Base-by-base conservation (phyloP, 176 grass and related monocot species). In the Zoysia japonica region DNA sequence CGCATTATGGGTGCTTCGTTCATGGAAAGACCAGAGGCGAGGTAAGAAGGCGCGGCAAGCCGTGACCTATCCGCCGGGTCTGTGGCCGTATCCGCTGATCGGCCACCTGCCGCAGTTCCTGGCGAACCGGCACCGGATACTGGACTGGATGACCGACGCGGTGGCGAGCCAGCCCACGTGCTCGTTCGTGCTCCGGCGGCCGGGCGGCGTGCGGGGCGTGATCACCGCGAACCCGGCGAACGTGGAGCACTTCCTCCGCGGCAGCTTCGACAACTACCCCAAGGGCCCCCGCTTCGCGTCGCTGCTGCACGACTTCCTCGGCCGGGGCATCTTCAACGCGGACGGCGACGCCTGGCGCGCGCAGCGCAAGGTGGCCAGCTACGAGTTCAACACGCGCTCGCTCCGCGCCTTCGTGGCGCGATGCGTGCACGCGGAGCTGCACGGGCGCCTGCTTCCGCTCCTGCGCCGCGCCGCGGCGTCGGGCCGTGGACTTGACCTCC, bases 361-460 rank as follows among this genome's bases (percentile, higher is more conserved):
- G 44, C 87, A 96, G 87, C 85, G 89, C 3, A 96, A 96, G 89
- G 84, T 80, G 2, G 93, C 89, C 42, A 92, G 93, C 82, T 77
- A 87, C 75, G 87, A 90, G 78, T 92, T 95, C 87, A 95, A 85
- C 82, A 95, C 87, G 74, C 61, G 82, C 19, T 88, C 93, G 38
- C 77, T 95, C 5, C 89, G 93, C 63, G 50, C 65, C 51, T 92
- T 95, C 68, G 93, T 95, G 38, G 78, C 83, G 9, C 63, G 19
- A 15, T 87, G 89, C 65, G 89, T 95, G 10, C 93, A 89, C 67
- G 55, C 63, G 47, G 89, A 96, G 80, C 80, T 96, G 4, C 78
- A 77, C 70, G 70, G 81, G 4, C 75, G 93, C 8, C 87, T 96
- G 42, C 62, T 97, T 5, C 94, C 89, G 6, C 51, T 88, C 12